These are phyloP conservation scores for Beauveria pseudobassiana DNA, from an alignment of 2,329 filamentous ascomycete species.

Conservation along the genomic window DNA sequence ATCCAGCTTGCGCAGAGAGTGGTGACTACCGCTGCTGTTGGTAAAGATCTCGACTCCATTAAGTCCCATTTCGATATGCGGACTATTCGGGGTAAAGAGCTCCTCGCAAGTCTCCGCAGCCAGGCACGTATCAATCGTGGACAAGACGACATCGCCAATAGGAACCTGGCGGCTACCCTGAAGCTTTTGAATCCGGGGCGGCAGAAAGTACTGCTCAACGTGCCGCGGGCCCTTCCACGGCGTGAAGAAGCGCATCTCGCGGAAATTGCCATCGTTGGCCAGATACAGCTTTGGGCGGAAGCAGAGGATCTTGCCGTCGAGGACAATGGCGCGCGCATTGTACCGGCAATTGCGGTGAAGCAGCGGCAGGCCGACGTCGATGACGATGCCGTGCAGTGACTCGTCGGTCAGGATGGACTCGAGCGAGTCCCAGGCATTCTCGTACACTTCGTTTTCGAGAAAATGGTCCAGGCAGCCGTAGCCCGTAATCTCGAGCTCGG, in stretches of 20 bases:
- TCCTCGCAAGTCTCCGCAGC: constrained; percentile 35
- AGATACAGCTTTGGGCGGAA: constrained; percentile 20
- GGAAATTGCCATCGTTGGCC: constrained; percentile 30
- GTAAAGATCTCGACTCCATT: constrained; percentile 65
- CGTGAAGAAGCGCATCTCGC: constrained; percentile 34
- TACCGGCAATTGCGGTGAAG: constrained; percentile 29
- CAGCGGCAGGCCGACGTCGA: constrained; percentile 23
- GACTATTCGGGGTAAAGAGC: constrained; percentile 22
- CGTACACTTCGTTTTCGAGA: constrained; percentile 26
- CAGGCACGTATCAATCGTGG: constrained; percentile 31
- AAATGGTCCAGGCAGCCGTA: constrained; percentile 27
- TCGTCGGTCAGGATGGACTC: constrained; percentile 25
- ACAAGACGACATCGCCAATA: constrained; percentile 34
- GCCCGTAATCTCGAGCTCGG: constrained; percentile 35
- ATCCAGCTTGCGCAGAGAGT: constrained; percentile 52
- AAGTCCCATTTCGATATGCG: constrained; percentile 54
- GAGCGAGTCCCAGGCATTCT: constrained; percentile 26
- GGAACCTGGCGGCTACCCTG: constrained; percentile 28
- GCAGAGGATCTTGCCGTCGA: constrained; percentile 20
- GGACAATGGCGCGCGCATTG: constrained; percentile 30
- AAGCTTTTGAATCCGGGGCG: constrained; percentile 22
- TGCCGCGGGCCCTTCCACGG: constrained; percentile 30
- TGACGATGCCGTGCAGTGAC: constrained; percentile 22
- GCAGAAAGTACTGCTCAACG: constrained; percentile 30
- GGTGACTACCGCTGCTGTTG: constrained; percentile 63